phyloP scores from a whole-genome alignment of 2,329 filamentous ascomycete genomes.

The Aureobasidium subglaciale region DNA sequence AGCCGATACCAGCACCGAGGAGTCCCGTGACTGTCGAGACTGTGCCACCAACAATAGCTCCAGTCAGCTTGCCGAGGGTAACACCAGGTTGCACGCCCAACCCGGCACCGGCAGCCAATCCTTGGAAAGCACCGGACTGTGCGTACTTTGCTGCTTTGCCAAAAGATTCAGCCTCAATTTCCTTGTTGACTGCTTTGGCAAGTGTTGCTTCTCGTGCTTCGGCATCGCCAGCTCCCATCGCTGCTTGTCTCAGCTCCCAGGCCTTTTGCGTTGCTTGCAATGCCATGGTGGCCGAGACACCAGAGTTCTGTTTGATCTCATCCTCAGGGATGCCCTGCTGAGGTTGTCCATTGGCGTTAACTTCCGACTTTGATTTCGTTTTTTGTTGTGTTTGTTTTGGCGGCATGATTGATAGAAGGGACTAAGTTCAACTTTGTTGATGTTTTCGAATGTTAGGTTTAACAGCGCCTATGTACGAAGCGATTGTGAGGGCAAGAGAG shows the following conservation, averaged over 20 bases:
- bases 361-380: neutral
- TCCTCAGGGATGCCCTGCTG: conserved; percentile 25
- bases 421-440: neutral
- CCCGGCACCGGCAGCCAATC: conserved; percentile 33
- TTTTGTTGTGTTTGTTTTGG: neutral
- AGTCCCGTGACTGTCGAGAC: conserved; percentile 29
- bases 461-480: neutral
- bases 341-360: neutral
- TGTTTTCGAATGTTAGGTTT: neutral
- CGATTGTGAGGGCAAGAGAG: neutral
- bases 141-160: conserved; percentile 36
- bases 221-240: conserved; percentile 32
- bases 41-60: conserved; percentile 29
- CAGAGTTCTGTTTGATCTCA: conserved; percentile 34
- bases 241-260: conserved; percentile 34
- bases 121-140: conserved; percentile 33
- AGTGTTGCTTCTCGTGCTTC: conserved; percentile 33
- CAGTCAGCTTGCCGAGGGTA: conserved; percentile 30
- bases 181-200: conserved; percentile 34
- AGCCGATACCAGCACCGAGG: conserved; percentile 30
- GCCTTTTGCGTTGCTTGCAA: conserved; percentile 32
- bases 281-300: conserved; percentile 31
- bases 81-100: conserved; percentile 31
- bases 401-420: neutral
- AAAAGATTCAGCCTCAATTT: conserved; percentile 36